phyloP scores from a whole-genome alignment of 306 rosid genomes.

The Notholithocarpus densiflorus region DNA sequence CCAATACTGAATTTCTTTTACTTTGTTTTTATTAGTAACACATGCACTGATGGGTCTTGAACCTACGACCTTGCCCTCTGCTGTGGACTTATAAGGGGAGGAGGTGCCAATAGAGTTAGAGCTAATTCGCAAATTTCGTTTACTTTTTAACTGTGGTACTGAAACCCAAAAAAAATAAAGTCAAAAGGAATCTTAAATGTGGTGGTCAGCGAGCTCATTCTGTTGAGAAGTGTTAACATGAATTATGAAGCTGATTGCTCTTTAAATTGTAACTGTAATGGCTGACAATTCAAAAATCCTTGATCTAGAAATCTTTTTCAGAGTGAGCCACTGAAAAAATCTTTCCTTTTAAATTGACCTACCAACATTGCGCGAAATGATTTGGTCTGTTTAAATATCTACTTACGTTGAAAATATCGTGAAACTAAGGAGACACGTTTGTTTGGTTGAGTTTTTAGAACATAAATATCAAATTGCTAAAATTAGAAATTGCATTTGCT shows the following conservation, averaged over 20 bases:
- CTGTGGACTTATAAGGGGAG: no score
- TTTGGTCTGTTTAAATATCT: no score
- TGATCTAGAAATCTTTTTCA: no score
- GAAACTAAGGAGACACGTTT: background rate
- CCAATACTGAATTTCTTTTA: background rate
- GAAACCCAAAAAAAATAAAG: background rate
- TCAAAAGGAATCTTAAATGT: background rate
- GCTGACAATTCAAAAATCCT: no score
- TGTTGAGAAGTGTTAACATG: background rate
- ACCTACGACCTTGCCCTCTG: no score
- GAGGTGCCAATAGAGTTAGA: no score
- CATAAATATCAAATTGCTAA: background rate
- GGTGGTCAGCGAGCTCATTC: background rate
- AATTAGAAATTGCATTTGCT: conserved; percentile 9
- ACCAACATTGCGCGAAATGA: no score
- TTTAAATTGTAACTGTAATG: background rate
- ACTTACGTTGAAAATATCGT: background rate
- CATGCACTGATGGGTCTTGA: no score
- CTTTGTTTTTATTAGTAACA: no score
- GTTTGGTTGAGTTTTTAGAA: conserved; percentile 7
- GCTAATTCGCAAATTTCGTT: no score
- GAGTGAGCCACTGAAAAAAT: no score
- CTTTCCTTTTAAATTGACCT: no score
- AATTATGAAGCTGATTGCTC: background rate
- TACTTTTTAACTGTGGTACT: background rate